Evolutionary conservation across 169 alveolate genomes (phyloP).

Genomic region (Eimeria praecox): DNA sequence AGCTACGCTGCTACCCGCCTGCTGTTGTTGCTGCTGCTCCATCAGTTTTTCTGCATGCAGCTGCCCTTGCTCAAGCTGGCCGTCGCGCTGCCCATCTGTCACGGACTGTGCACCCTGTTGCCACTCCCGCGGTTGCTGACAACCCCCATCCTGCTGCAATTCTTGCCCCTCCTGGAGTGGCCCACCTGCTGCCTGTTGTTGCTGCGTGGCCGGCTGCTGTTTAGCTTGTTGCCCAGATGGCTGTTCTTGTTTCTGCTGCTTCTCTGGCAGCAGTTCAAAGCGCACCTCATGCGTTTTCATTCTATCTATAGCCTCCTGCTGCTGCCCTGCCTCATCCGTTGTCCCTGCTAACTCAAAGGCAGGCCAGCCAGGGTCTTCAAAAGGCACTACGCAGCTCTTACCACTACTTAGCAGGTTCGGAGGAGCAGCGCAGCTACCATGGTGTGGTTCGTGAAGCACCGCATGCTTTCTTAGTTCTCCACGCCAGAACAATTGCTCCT

Average conservation of each 20-base stretch:
- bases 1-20: background rate
- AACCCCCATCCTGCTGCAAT: background rate
- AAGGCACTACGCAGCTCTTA: background rate
- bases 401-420: background rate
- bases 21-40: slow-evolving; percentile 38
- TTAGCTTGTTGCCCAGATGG: background rate
- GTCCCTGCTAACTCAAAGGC: background rate
- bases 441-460: background rate
- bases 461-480: background rate
- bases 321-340: background rate
- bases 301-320: background rate
- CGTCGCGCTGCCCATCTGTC: slow-evolving; percentile 3
- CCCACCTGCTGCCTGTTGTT: background rate
- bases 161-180: background rate
- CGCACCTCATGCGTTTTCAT: background rate
- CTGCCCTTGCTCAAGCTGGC: slow-evolving; percentile 3
- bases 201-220: slow-evolving; percentile 10
- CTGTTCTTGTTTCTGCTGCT: background rate
- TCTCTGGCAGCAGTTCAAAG: background rate
- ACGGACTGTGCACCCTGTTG: background rate
- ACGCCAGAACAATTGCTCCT: background rate
- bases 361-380: background rate
- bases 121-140: background rate
- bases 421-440: slow-evolving; percentile 28
- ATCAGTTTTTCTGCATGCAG: background rate